Percentiles rank a stretch among this genome's conserved stretches.
phyloP scores from a whole-genome alignment of 2,329 filamentous ascomycete species.

The Coleophoma eucalyptorum region DNA sequence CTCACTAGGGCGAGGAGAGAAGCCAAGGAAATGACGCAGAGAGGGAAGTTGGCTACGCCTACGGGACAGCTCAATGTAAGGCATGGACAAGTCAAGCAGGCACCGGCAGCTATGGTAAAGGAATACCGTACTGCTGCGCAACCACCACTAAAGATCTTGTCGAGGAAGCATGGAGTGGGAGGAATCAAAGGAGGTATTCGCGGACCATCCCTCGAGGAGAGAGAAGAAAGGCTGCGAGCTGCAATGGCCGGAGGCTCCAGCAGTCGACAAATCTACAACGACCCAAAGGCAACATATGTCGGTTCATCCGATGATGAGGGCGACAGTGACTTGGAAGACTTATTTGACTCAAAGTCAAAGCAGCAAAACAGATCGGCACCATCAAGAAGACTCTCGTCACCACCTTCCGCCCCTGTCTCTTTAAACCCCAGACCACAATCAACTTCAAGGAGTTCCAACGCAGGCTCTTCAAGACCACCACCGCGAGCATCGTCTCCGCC shows the following conservation, averaged over 20 bases:
- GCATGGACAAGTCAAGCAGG: constrained; percentile 35
- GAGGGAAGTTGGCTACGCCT: constrained; percentile 41
- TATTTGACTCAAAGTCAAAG: constrained; percentile 17
- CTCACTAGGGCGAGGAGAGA: constrained; percentile 54
- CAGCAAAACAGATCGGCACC: background rate
- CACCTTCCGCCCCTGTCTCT: background rate
- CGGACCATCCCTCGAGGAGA: constrained; percentile 27
- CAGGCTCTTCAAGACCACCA: constrained; percentile 2
- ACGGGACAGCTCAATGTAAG: constrained; percentile 29
- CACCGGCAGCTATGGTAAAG: constrained; percentile 50
- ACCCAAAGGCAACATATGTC: constrained; percentile 11
- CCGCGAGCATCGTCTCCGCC: background rate
- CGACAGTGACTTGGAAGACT: constrained; percentile 14
- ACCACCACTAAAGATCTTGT: constrained; percentile 28
- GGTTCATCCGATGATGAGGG: constrained; percentile 19
- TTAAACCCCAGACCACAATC: background rate
- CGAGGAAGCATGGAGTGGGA: constrained; percentile 20
- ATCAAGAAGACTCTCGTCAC: background rate
- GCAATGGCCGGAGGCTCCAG: constrained; percentile 12
- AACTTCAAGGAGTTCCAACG: background rate
- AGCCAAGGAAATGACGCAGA: constrained; percentile 47
- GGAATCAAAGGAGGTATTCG: constrained; percentile 10
- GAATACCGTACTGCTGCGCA: constrained; percentile 43
- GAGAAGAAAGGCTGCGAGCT: constrained; percentile 28
- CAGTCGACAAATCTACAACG: background rate